Conservation (phyloP, 1,284 basidiomycete species). For the Moniliella sp. region DNA sequence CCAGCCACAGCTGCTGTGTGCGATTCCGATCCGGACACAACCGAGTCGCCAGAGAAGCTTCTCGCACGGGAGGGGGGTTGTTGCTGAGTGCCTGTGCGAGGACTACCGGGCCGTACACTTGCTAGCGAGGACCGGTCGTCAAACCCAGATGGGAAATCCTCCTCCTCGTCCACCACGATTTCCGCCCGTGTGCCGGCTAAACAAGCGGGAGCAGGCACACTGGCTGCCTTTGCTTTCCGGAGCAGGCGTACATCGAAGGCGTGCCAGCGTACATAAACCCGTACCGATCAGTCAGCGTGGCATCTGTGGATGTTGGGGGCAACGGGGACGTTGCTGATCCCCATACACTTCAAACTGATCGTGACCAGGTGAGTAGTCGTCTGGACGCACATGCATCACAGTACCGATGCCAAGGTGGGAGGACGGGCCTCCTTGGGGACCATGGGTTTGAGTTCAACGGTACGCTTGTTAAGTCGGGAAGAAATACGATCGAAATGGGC, state of each 20-base stretch:
- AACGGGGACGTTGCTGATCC: conserved; percentile 22
- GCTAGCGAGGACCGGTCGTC: conserved; percentile 16
- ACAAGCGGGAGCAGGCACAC: conserved; percentile 55
- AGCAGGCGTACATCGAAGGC: conserved; percentile 61
- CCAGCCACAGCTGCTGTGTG: no score
- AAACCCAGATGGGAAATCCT: conserved; percentile 13
- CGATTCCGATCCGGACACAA: no score
- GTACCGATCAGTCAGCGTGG: conserved; percentile 67
- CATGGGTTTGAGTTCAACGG: not conserved
- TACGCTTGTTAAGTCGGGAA: not conserved
- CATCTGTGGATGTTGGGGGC: conserved; percentile 32
- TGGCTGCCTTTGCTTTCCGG: conserved; percentile 49
- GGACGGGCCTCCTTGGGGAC: not conserved
- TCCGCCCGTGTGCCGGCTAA: conserved; percentile 59
- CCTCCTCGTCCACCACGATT: conserved; percentile 28
- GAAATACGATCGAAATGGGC: not conserved
- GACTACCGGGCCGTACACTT: not conserved
- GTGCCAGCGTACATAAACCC: conserved; percentile 67
- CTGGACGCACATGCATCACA: not conserved
- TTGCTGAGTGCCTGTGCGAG: no score
- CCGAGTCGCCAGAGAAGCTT: no score
- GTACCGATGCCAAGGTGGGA: not conserved
- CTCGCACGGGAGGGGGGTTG: no score
- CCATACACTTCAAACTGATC: conserved; percentile 23
- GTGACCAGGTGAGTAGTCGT: not conserved